phyloP scores from a whole-genome alignment of 768 basidiomycete genomes.

The Mrakia frigida region DNA sequence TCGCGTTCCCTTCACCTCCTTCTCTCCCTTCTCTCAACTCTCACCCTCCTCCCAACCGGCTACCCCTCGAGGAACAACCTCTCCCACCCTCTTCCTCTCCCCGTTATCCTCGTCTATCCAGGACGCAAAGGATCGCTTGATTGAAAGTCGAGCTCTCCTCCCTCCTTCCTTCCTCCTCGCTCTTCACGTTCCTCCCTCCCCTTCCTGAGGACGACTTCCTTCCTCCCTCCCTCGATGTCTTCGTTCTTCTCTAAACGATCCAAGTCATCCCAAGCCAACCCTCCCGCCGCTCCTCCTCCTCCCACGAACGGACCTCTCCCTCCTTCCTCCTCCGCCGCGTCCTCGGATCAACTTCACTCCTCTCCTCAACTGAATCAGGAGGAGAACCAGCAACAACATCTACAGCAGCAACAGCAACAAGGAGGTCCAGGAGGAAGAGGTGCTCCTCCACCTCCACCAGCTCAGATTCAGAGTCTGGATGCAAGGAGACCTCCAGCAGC shows the following conservation, averaged over 20 bases:
- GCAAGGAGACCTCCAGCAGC: slow-evolving; percentile 14
- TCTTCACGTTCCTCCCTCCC: not conserved
- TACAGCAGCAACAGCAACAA: slow-evolving; percentile 2
- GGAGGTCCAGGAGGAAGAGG: not conserved
- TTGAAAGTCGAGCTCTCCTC: not conserved
- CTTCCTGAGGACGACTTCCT: not conserved
- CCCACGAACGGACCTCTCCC: not conserved
- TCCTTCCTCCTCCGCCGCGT: not conserved
- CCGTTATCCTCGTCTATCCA: too few relatives aligned
- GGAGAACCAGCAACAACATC: slow-evolving; percentile 25
- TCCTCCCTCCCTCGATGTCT: not conserved
- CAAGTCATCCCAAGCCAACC: not conserved
- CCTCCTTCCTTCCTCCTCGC: not conserved
- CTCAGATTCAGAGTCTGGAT: slow-evolving; percentile 6
- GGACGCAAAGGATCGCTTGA: too few relatives aligned
- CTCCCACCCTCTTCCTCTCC: too few relatives aligned
- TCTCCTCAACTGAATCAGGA: not conserved
- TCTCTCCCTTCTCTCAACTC: too few relatives aligned
- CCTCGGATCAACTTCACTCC: not conserved
- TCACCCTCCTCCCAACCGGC: too few relatives aligned
- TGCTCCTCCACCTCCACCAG: slow-evolving; percentile 13
- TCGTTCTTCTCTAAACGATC: slow-evolving; percentile 3
- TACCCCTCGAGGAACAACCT: too few relatives aligned
- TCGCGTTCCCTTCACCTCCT: too few relatives aligned
- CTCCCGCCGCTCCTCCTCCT: not conserved